A percentile compares a stretch with the other conserved stretches of the same genome.
phyloP scores from a whole-genome alignment of 352 stramenopile species.

The Phytophthora colocasiae region DNA sequence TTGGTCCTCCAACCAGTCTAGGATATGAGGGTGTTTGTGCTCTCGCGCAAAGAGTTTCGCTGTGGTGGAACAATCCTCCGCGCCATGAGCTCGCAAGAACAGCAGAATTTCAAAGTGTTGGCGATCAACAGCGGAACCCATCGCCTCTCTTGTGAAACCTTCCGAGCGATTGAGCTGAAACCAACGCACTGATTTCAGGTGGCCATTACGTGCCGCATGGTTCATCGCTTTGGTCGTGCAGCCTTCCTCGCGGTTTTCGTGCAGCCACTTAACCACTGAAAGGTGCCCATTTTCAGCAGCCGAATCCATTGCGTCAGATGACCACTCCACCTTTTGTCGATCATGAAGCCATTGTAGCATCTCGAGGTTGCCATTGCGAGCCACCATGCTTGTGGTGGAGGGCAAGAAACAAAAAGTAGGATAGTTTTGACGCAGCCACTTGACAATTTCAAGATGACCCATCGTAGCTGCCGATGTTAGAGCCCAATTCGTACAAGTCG shows the following conservation, averaged over 20 bases:
- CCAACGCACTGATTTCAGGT: neutral
- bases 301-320: slow-evolving; percentile 11
- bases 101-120: slow-evolving; percentile 21
- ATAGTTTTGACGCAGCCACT: slow-evolving; percentile 19
- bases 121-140: slow-evolving; percentile 6
- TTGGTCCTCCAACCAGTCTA: slow-evolving; percentile 16
- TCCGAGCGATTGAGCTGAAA: slow-evolving; percentile 9
- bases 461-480: slow-evolving; percentile 4
- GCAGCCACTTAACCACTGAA: slow-evolving; percentile 25
- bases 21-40: neutral
- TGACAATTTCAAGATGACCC: slow-evolving; percentile 11
- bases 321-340: neutral
- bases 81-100: slow-evolving; percentile 5
- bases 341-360: slow-evolving; percentile 19
- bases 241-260: neutral
- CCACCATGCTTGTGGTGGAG: slow-evolving; percentile 1
- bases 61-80: slow-evolving; percentile 1
- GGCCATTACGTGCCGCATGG: slow-evolving; percentile 1
- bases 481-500: slow-evolving; percentile 12
- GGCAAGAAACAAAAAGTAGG: neutral
- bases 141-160: slow-evolving; percentile 11
- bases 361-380: slow-evolving; percentile 16
- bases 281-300: slow-evolving; percentile 26
- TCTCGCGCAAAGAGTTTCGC: slow-evolving; percentile 2
- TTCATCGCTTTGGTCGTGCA: slow-evolving; percentile 9